phyloP scores from a whole-genome alignment of 1,139 yeast genomes.

The Lizanozyma gosingica region DNA sequence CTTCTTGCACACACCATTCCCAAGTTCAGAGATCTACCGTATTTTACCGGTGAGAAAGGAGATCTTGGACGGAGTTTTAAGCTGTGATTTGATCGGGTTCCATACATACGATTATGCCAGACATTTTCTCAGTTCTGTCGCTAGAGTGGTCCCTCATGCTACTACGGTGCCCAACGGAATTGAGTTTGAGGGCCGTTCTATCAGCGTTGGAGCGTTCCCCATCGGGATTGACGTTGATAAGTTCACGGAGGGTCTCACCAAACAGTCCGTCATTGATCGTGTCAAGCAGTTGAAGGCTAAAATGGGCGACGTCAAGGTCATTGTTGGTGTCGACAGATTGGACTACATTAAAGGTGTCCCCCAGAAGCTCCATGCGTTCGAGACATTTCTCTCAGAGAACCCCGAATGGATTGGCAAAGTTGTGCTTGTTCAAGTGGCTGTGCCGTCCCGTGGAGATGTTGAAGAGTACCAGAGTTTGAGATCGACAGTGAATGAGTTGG shows the following conservation, averaged over 20 bases:
- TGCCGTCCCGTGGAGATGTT: slow-evolving; percentile 96
- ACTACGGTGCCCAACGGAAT: slow-evolving; percentile 90
- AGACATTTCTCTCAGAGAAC: slow-evolving; percentile 80
- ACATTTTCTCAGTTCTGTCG: slow-evolving; percentile 89
- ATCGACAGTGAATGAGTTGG: slow-evolving; percentile 90
- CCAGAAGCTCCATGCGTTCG: slow-evolving; percentile 92
- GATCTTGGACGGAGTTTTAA: slow-evolving; percentile 81
- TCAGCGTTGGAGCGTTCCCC: slow-evolving; percentile 93
- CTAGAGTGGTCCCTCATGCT: slow-evolving; percentile 65
- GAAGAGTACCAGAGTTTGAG: slow-evolving; percentile 94
- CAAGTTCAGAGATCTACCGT: slow-evolving; percentile 91
- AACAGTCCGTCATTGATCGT: slow-evolving; percentile 54
- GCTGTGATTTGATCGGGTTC: slow-evolving; percentile 93
- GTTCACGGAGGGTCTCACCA: slow-evolving; percentile 70
- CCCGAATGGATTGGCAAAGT: slow-evolving; percentile 99
- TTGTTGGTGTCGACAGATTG: slow-evolving; percentile 91
- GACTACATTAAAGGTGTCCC: slow-evolving; percentile 98
- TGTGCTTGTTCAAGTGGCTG: slow-evolving; percentile 92
- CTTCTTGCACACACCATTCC: slow-evolving; percentile 97
- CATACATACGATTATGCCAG: slow-evolving; percentile 99
- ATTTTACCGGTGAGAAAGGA: slow-evolving; percentile 93
- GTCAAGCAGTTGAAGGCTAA: slow-evolving; percentile 51
- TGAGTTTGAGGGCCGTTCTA: slow-evolving; percentile 65
- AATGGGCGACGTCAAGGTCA: slow-evolving; percentile 69
- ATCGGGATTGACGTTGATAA: slow-evolving; percentile 96